These are phyloP conservation scores for Sclerotiophoma versabilis DNA, from an alignment of 2,329 filamentous ascomycete species.

Conservation along the genomic window DNA sequence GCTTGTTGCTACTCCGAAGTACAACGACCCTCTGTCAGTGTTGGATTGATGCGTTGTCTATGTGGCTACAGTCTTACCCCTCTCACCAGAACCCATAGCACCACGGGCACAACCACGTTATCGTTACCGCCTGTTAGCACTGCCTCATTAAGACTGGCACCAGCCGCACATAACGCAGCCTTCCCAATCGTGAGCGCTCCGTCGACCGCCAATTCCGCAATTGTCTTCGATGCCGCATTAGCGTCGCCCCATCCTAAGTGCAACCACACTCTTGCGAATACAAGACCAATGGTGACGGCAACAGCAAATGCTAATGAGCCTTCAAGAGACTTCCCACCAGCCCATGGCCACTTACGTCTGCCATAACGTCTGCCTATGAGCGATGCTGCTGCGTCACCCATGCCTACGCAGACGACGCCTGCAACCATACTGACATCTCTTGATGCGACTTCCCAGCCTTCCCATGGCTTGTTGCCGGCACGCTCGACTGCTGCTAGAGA, in stretches of 20 bases:
- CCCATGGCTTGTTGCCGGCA: constrained; percentile 61
- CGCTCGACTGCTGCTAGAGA: constrained; percentile 75
- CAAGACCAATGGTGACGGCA: constrained; percentile 79
- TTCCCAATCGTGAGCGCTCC: constrained; percentile 58
- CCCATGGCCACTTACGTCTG: constrained; percentile 92
- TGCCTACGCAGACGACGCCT: constrained; percentile 90
- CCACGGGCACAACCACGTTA: constrained; percentile 94
- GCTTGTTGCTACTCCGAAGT: neutral
- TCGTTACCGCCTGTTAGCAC: constrained; percentile 97
- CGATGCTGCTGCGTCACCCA: constrained; percentile 92
- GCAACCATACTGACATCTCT: constrained; percentile 89
- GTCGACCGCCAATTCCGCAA: constrained; percentile 54
- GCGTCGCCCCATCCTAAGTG: constrained; percentile 70
- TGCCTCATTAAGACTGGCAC: constrained; percentile 91
- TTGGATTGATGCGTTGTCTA: constrained; percentile 1
- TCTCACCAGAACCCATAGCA: constrained; percentile 90
- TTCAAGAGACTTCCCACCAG: constrained; percentile 93
- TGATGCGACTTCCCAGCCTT: constrained; percentile 74
- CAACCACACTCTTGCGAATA: constrained; percentile 76
- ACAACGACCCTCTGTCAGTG: neutral
- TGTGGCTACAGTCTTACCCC: constrained; percentile 61
- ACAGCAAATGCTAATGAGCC: constrained; percentile 80
- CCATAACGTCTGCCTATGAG: constrained; percentile 88
- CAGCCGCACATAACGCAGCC: constrained; percentile 71
- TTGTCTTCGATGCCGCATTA: constrained; percentile 6